Evolutionary conservation across 345 rosid species (phyloP).

Genomic region (Ceriops zippeliana): DNA sequence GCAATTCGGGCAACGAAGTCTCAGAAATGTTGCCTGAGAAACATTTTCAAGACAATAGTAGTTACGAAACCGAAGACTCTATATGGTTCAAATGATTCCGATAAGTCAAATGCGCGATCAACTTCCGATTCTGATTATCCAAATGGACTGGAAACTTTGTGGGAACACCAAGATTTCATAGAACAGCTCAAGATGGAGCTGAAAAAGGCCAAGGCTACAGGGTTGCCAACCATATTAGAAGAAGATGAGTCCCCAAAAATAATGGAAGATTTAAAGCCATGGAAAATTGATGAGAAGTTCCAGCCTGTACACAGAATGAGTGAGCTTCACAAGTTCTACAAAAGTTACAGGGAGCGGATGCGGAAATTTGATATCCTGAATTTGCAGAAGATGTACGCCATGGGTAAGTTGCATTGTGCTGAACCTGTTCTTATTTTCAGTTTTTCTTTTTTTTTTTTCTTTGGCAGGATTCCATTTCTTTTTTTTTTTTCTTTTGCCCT

Average conservation of each 20-base stretch:
- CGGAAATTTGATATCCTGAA: slow-evolving; percentile 82
- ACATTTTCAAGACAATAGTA: slow-evolving; percentile 7
- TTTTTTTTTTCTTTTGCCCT: neutral
- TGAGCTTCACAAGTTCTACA: slow-evolving; percentile 84
- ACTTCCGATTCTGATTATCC: slow-evolving; percentile 41
- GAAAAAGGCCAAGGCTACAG: slow-evolving; percentile 75
- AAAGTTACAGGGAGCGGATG: slow-evolving; percentile 85
- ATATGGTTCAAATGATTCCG: slow-evolving; percentile 2
- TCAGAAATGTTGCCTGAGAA: slow-evolving; percentile 10
- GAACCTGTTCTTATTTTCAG: neutral
- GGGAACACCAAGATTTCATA: slow-evolving; percentile 95
- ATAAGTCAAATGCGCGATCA: slow-evolving; percentile 11
- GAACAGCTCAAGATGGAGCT: slow-evolving; percentile 91
- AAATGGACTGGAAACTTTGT: slow-evolving; percentile 52
- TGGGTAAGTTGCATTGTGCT: slow-evolving; percentile 50
- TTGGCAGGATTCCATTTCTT: neutral
- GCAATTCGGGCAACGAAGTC: slow-evolving; percentile 8
- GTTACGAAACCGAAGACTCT: slow-evolving; percentile 9
- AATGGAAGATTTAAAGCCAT: slow-evolving; percentile 82
- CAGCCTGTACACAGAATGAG: slow-evolving; percentile 58
- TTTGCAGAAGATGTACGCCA: slow-evolving; percentile 88
- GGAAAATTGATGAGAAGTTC: slow-evolving; percentile 77
- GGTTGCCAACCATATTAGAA: slow-evolving; percentile 73
- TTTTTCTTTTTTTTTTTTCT: neutral
- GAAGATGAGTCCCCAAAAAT: slow-evolving; percentile 72